These are phyloP conservation scores for Hortaea werneckii DNA, from an alignment of 2,329 filamentous ascomycete genomes.

Conservation along the genomic window DNA sequence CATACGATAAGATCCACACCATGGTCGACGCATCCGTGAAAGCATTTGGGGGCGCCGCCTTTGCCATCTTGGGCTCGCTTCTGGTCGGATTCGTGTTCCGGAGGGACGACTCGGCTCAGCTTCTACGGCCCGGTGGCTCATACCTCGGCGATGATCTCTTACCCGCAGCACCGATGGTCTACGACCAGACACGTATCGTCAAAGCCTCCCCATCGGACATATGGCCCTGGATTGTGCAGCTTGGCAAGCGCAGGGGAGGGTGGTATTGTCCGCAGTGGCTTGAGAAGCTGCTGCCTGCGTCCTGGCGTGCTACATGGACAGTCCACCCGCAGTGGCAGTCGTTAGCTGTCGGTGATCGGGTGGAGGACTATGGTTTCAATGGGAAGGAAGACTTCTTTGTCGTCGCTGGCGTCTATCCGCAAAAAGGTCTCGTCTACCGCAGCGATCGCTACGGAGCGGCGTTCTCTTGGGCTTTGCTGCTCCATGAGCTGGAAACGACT, in stretches of 20 bases:
- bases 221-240: conserved; percentile 13
- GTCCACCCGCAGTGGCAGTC: conserved; percentile 11
- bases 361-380: conserved; percentile 13
- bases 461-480: conserved; percentile 11
- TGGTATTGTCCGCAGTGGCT: conserved; percentile 11
- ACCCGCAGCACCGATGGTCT: conserved; percentile 12
- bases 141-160: conserved; percentile 12
- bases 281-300: conserved; percentile 9
- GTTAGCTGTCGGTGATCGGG: conserved; percentile 10
- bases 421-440: conserved; percentile 6
- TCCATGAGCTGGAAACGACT: conserved; percentile 9
- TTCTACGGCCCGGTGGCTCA: neutral
- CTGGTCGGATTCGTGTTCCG: neutral
- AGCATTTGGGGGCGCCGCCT: neutral
- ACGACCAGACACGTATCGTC: conserved; percentile 10
- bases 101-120: neutral
- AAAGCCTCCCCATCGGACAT: conserved; percentile 8
- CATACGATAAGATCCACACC: too few species aligned
- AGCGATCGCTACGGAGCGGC: conserved; percentile 9
- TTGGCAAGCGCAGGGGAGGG: conserved; percentile 14
- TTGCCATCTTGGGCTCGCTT: neutral
- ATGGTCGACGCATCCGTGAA: neutral
- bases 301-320: conserved; percentile 7
- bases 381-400: conserved; percentile 11
- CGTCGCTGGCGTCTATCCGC: conserved; percentile 8